Percentiles rank a stretch among this genome's conserved stretches.
These are phyloP conservation scores for Euphorbia corollata DNA, from an alignment of 441 rosid genomes.

Conservation along the genomic window DNA sequence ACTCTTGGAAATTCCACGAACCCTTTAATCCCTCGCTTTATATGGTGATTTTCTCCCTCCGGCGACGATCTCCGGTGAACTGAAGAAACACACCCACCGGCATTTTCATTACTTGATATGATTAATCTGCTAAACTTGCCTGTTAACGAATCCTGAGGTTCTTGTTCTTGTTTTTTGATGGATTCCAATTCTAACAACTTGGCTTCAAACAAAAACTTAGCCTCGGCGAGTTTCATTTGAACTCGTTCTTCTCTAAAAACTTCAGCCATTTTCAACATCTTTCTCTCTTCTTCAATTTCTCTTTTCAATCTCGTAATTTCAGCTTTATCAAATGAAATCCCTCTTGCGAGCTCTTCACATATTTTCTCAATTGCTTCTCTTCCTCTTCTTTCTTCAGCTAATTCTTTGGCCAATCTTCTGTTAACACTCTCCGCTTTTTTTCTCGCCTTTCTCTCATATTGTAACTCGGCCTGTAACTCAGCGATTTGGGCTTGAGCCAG, in stretches of 20 bases:
- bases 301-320: slow-evolving; percentile 46
- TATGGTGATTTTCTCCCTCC: slow-evolving; percentile 71
- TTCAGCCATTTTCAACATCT: slow-evolving; percentile 67
- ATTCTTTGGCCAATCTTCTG: slow-evolving; percentile 52
- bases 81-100: slow-evolving; percentile 12
- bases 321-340: slow-evolving; percentile 38
- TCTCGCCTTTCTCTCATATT: slow-evolving; percentile 50
- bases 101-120: slow-evolving; percentile 19
- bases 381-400: slow-evolving; percentile 49
- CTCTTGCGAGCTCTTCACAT: slow-evolving; percentile 54
- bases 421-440: slow-evolving; percentile 49
- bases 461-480: slow-evolving; percentile 62
- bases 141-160: slow-evolving; percentile 10
- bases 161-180: slow-evolving; percentile 13
- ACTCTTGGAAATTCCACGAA: slow-evolving; percentile 74
- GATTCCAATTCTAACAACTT: slow-evolving; percentile 45
- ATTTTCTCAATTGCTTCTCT: slow-evolving; percentile 54
- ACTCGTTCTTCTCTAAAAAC: slow-evolving; percentile 78
- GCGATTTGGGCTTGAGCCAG: slow-evolving; percentile 40
- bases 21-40: slow-evolving; percentile 78
- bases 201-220: slow-evolving; percentile 61
- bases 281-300: slow-evolving; percentile 68
- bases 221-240: slow-evolving; percentile 78
- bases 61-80: slow-evolving; percentile 30
- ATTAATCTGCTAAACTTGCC: slow-evolving; percentile 31